Base-by-base conservation (phyloP, 768 basidiomycete species). In the Pulveroboletus frians region DNA sequence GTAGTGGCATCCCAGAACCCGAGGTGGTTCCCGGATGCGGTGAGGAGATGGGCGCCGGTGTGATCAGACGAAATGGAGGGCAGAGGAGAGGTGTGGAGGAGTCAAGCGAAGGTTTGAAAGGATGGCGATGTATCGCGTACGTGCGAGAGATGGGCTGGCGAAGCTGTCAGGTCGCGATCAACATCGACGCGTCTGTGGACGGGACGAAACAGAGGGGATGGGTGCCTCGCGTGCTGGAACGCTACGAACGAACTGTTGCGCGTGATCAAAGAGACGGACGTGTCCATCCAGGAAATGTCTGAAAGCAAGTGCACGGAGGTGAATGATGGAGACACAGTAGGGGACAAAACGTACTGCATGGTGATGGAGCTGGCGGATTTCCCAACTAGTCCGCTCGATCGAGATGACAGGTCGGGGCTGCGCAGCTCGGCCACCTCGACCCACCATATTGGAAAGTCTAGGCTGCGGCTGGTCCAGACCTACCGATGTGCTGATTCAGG, bases 1-100 rank as follows among this genome's bases (percentile, higher is more conserved):
- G 87, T 72, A 1, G 63, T 59, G 4, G 82, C 83, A 52, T 85
- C 81, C 85, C 85, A 98, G 5, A 93, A 58, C 3, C 92, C 76
- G 14, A 92, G 73, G 9, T 79, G 76, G 59, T 99, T 94, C 92
- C 92, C 94, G 0, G 88, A 88, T 0, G 87, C 77, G 0, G 92
- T 92, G 30, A 98, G 72, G 15, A 98, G 71, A 50, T 83, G 78
- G 3, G 77, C 71, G 2, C 86, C 83, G 9, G 73, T 43, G 21
- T 58, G 31, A 48, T 80, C 79, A 0, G 84, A 65, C 0, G 81
- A 59, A 35, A 97, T 71, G 10, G 82, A 85, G 0, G 93, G 84
- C 30, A 0, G 92, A 83, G 0, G 30, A 0, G 79, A 78, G 2
- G 88, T 89, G 66, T 98, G 94, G 1, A 95, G 83, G 2, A 97